Base-by-base conservation (phyloP, 176 grass and related monocot genomes). In the Cenchrus americanus region DNA sequence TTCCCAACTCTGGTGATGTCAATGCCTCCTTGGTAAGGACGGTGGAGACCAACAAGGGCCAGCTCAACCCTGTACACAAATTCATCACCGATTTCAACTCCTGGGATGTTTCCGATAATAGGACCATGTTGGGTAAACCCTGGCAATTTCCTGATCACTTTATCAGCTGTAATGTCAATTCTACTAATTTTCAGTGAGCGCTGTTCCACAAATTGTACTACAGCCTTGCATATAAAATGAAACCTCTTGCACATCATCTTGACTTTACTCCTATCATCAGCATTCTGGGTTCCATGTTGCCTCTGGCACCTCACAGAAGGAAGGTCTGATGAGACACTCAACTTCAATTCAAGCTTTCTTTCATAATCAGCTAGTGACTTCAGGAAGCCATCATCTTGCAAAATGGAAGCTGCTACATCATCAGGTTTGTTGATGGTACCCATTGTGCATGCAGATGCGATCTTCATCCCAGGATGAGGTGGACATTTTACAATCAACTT, bases 81-180 rank as follows among this genome's bases (percentile, higher is more conserved):
- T 51, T 95, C 89, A 62, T 98, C 96, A n/a, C 96, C 96, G 37
- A 95, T 69, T 90, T 98, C 93, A 32, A 95, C 85, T 72, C 93
- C 87, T n/a, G 59, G 89, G 57, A 95, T 80, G 3, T 95, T 88
- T 82, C 92, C 95, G 60, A 93, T 37, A 17, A 87, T 57, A 14
- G 86, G 80, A 17, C 66, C 82, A 8, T 70, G 63, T 48, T 88
- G 87, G 43, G 82, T 69, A 75, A 86, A 91, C 15, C 80, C 89
- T 6, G 62, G 69, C 12, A 88, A 82, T 66, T 48, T 30, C 50
- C 41, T 90, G 14, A 90, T 90, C 27, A 64, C 22, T 12, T 74
- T 66, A 76, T 48, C 62, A 63, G 95, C 92, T 74, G 30, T 69
- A 53, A 91, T 54, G 18, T 98, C 90, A 64, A 91, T 67, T 53